Evolutionary conservation across 352 stramenopile species (phyloP).

Genomic region (Globisporangium nunn): DNA sequence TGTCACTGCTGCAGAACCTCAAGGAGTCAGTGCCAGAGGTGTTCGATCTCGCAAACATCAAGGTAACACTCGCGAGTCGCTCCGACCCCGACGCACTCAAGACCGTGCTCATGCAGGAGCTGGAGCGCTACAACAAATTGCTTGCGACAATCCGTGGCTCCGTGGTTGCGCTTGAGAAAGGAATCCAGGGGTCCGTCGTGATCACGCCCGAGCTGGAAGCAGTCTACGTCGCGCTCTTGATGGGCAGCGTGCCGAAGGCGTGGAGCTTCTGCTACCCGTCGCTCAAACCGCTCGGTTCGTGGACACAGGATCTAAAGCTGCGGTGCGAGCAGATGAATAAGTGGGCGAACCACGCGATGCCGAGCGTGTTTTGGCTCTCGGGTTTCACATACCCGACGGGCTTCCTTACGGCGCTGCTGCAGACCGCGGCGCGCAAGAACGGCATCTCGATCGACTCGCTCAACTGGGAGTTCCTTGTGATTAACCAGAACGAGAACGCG

Average conservation of each 20-base stretch:
- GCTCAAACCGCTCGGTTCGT: slow-evolving; percentile 90
- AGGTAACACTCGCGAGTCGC: slow-evolving; percentile 50
- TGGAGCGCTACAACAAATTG: slow-evolving; percentile 92
- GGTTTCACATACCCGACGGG: slow-evolving; percentile 96
- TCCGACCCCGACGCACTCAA: slow-evolving; percentile 90
- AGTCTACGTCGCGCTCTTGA: slow-evolving; percentile 88
- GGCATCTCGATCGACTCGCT: slow-evolving; percentile 93
- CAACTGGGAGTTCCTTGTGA: slow-evolving; percentile 92
- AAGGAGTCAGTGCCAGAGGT: slow-evolving; percentile 85
- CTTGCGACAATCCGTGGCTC: slow-evolving; percentile 72
- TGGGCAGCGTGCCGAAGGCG: slow-evolving; percentile 81
- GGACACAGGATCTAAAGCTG: slow-evolving; percentile 89
- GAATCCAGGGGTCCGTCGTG: slow-evolving; percentile 91
- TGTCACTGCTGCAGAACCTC: slow-evolving; percentile 74
- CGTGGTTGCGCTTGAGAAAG: slow-evolving; percentile 84
- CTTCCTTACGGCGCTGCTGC: slow-evolving; percentile 94
- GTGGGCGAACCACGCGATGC: slow-evolving; percentile 83
- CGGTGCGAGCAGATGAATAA: slow-evolving; percentile 88
- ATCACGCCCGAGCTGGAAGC: slow-evolving; percentile 93
- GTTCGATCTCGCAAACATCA: slow-evolving; percentile 85
- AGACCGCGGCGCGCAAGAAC: slow-evolving; percentile 93
- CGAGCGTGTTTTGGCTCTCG: slow-evolving; percentile 91
- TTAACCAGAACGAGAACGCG: slow-evolving; percentile 86
- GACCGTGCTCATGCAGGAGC: slow-evolving; percentile 92
- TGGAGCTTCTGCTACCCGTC: slow-evolving; percentile 94